Evolutionary conservation across 2,329 filamentous ascomycete genomes (phyloP).

Genomic region (Escovopsis sp.): DNA sequence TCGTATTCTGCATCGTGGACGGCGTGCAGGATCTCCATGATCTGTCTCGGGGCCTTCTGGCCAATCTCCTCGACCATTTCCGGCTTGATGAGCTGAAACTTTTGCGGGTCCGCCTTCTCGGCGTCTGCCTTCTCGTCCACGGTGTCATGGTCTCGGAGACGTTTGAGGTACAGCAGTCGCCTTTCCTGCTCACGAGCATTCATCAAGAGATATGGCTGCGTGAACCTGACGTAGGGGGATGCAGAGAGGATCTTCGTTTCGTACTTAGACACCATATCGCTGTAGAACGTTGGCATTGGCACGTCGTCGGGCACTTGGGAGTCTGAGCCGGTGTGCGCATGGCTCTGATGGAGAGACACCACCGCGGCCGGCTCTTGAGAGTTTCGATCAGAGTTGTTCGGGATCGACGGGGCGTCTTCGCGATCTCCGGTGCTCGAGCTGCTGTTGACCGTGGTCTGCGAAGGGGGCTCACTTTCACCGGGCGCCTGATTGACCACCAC

Average conservation of each 20-base stretch:
- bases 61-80: constrained; percentile 86
- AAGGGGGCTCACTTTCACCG: constrained; percentile 22
- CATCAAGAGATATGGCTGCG: constrained; percentile 84
- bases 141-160: constrained; percentile 63
- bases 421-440: constrained; percentile 15
- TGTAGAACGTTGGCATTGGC: constrained; percentile 83
- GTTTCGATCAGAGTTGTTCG: constrained; percentile 12
- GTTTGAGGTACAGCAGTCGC: constrained; percentile 65
- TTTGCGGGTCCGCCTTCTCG: constrained; percentile 50
- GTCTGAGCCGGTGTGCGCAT: constrained; percentile 30
- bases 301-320: constrained; percentile 59
- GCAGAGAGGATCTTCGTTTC: constrained; percentile 87
- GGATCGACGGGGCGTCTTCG: constrained; percentile 12
- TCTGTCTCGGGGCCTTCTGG: constrained; percentile 66
- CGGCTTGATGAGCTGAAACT: constrained; percentile 82
- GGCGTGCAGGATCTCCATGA: constrained; percentile 85
- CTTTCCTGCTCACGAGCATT: constrained; percentile 84
- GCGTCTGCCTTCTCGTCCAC: constrained; percentile 40
- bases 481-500: constrained; percentile 21
- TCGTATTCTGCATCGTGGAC: constrained; percentile 96
- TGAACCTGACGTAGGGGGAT: constrained; percentile 92
- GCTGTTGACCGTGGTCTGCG: constrained; percentile 19
- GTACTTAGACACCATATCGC: constrained; percentile 86
- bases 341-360: constrained; percentile 27
- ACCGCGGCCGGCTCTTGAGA: constrained; percentile 14